Percentiles rank a stretch among this genome's conserved stretches.
Conservation (phyloP, 108 stramenopile species). For the Chaetoceros tenuissimus region DNA sequence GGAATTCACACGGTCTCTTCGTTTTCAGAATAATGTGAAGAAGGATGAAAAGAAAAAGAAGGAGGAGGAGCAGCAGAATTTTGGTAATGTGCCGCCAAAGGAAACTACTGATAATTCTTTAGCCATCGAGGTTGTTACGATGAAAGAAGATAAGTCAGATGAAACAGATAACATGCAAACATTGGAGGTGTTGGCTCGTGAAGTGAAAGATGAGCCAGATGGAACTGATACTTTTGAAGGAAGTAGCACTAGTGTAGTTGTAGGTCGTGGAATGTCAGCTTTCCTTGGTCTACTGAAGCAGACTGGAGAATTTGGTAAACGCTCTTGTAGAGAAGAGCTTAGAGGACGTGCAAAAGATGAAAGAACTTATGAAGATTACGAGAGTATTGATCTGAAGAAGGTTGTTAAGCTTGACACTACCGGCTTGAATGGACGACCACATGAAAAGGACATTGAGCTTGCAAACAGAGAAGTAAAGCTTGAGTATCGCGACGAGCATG, state of each 20-base stretch:
- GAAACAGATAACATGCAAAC: conserved; percentile 46
- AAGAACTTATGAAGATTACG: conserved; percentile 83
- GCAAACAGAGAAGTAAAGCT: conserved; percentile 85
- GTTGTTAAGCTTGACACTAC: conserved; percentile 60
- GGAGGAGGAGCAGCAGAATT: neutral
- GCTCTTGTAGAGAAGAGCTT: conserved; percentile 66
- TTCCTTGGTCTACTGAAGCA: conserved; percentile 71
- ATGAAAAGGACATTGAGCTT: conserved; percentile 68
- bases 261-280: conserved; percentile 70
- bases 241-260: conserved; percentile 38
- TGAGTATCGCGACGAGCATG: conserved; percentile 94
- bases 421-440: conserved; percentile 19
- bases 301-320: conserved; percentile 73
- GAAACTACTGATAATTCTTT: conserved; percentile 2
- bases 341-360: conserved; percentile 85
- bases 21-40: conserved; percentile 25
- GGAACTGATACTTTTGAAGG: conserved; percentile 31
- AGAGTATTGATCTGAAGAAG: conserved; percentile 52
- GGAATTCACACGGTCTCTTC: conserved; percentile 76
- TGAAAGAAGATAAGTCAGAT: conserved; percentile 3
- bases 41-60: conserved; percentile 3
- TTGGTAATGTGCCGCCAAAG: neutral
- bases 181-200: conserved; percentile 55
- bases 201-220: conserved; percentile 41
- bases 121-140: conserved; percentile 6